Evolutionary conservation across 2,329 filamentous ascomycete genomes (phyloP), one percentile per base, ranked within the genome.

Genomic region (Colletotrichum liaoningense): DNA sequence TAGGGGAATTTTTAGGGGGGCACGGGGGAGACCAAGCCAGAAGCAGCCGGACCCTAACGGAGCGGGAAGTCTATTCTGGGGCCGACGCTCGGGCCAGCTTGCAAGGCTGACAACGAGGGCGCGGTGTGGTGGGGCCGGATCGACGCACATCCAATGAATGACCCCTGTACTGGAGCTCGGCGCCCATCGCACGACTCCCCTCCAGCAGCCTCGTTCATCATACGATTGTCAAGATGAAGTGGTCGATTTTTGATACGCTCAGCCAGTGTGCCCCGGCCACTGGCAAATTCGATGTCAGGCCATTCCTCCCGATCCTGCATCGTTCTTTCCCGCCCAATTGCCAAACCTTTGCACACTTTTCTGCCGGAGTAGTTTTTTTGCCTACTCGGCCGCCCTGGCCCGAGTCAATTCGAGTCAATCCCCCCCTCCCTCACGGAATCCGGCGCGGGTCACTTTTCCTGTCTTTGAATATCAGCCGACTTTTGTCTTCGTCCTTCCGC

Each of bases 151-250:
- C 71, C 71, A 73, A 73, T 73, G 55, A 52, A 66, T 30, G 4
- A 8, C 42, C 28, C 42, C n/a, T 58, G n/a, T 68, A 35, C 16
- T 52, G n/a, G 24, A 56, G 30, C 68, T 75, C 63, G 74, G 68
- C 67, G 58, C 33, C 38, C 54, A 72, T 76, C 65, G 75, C 74
- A 75, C 75, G 75, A 76, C 72, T 79, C 78, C 78, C 79, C 79
- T 80, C 78, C 33, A 75, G 70, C 77, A 83, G 81, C 81, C 81
- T 83, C 75, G 81, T 72, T 67, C 77, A 83, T 83, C 81, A 82
- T 83, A 83, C 81, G 81, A 83, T 82, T 77, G 67, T 75, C 58
- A 67, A 72, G 62, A 74, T 69, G 72, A 74, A 73, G 63, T 72
- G 65, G 62, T 60, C 67, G 67, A 72, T 71, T 76, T 75, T 73